Evolutionary conservation across 176 grass and related monocot species (phyloP).

Genomic region (Cenchrus purpureus): DNA sequence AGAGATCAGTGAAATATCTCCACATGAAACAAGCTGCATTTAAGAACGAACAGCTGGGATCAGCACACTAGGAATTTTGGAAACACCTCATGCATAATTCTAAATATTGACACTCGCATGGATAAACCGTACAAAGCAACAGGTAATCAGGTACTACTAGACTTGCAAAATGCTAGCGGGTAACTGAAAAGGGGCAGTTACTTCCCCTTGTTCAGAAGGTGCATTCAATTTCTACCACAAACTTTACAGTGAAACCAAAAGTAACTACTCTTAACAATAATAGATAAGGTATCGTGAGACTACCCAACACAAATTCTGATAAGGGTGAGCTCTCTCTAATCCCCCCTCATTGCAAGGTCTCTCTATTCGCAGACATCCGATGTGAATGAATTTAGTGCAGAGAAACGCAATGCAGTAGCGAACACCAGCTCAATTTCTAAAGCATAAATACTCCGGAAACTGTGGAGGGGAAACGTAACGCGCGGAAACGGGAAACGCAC

Average conservation of each 20-base stretch:
- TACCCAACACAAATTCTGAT: neutral
- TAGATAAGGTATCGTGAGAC: neutral
- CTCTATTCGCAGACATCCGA: neutral
- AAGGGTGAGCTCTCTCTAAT: neutral
- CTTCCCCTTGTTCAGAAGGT: neutral
- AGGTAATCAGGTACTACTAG: neutral
- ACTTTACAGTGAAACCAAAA: neutral
- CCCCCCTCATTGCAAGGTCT: neutral
- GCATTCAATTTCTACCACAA: neutral
- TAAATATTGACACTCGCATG: neutral
- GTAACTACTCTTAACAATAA: neutral
- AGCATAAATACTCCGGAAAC: neutral
- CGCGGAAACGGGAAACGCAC: slow-evolving; percentile 33
- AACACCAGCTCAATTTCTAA: neutral
- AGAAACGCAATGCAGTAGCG: slow-evolving; percentile 16
- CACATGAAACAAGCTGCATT: slow-evolving; percentile 80
- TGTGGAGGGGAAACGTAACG: neutral
- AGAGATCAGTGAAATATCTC: slow-evolving; percentile 81
- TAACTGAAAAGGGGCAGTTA: neutral
- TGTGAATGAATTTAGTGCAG: neutral
- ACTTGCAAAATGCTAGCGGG: neutral
- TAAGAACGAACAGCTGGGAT: slow-evolving; percentile 21
- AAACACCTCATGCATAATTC: neutral
- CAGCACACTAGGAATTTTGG: neutral
- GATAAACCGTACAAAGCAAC: neutral